Evolutionary conservation across 441 rosid genomes (phyloP).

Genomic region (Pelargonium australe): DNA sequence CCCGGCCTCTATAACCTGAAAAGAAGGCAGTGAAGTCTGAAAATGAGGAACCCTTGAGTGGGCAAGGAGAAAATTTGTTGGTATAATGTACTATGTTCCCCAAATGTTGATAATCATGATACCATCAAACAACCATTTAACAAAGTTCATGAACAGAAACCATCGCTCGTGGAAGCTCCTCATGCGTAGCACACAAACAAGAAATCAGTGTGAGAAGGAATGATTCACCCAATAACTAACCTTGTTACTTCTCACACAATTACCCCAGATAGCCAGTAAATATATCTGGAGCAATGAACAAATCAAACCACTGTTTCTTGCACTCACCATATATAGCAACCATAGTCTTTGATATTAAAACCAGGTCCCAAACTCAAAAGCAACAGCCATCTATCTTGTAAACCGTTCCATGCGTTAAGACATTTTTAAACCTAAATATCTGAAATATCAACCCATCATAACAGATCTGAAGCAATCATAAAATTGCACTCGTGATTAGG

Average conservation of each 20-base stretch:
- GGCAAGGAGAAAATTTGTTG: slow-evolving; percentile 17
- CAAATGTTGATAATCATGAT: slow-evolving; percentile 19
- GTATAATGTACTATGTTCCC: slow-evolving; percentile 17
- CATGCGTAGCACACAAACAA: slow-evolving; percentile 16
- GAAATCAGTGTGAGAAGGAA: slow-evolving; percentile 4
- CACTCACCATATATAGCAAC: slow-evolving; percentile 17
- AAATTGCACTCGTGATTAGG: slow-evolving; percentile 13
- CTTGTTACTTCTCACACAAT: slow-evolving; percentile 22
- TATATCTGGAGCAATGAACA: slow-evolving; percentile 16
- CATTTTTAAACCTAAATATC: slow-evolving; percentile 25
- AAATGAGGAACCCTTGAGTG: slow-evolving; percentile 24
- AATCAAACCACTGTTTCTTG: slow-evolving; percentile 21
- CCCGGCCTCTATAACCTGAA: slow-evolving; percentile 70
- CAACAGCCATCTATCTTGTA: slow-evolving; percentile 26
- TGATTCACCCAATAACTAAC: slow-evolving; percentile 14
- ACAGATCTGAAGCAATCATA: slow-evolving; percentile 24
- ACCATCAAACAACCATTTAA: slow-evolving; percentile 22
- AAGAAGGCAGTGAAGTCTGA: slow-evolving; percentile 27
- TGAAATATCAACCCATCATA: slow-evolving; percentile 24
- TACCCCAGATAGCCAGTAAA: slow-evolving; percentile 15
- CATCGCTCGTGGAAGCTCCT: slow-evolving; percentile 24
- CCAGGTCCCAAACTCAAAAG: slow-evolving; percentile 25
- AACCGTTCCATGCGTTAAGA: slow-evolving; percentile 21
- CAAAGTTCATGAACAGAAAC: slow-evolving; percentile 24
- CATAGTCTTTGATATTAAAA: slow-evolving; percentile 16